Evolutionary conservation across 2,329 filamentous ascomycete species (phyloP).

Genomic region (Colletotrichum lindemuthianum): DNA sequence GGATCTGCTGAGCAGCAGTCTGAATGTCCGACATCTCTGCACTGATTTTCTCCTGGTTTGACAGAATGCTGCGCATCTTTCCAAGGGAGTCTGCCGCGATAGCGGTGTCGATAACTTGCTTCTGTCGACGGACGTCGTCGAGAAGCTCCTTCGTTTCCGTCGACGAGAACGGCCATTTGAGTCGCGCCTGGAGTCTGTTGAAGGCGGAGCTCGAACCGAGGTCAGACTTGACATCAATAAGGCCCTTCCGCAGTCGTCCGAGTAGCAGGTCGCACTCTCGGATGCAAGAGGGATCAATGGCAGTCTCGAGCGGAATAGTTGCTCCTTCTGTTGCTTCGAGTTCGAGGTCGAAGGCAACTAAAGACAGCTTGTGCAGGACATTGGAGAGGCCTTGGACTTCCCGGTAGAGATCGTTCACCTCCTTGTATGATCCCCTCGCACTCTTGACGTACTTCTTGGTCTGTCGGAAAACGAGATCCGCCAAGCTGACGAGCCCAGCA

Average conservation of each 20-base stretch:
- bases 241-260: not conserved
- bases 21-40: not conserved
- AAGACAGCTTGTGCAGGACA: not conserved
- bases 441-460: not conserved
- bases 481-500: not conserved
- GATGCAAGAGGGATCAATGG: not conserved
- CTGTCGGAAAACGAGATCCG: constrained; percentile 1
- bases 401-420: not conserved
- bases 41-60: not conserved
- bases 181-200: not conserved
- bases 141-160: not conserved
- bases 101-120: not conserved
- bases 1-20: not conserved
- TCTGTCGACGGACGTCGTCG: not conserved
- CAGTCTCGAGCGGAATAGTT: no score
- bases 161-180: constrained; percentile 5
- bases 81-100: not conserved
- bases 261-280: not conserved
- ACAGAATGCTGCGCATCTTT: not conserved
- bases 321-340: not conserved
- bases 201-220: not conserved
- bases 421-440: not conserved
- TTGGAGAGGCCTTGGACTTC: not conserved
- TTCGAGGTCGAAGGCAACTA: not conserved
- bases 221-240: not conserved